These are phyloP conservation scores for Phytophthora constricta DNA, from an alignment of 352 stramenopile species.

Conservation along the genomic window DNA sequence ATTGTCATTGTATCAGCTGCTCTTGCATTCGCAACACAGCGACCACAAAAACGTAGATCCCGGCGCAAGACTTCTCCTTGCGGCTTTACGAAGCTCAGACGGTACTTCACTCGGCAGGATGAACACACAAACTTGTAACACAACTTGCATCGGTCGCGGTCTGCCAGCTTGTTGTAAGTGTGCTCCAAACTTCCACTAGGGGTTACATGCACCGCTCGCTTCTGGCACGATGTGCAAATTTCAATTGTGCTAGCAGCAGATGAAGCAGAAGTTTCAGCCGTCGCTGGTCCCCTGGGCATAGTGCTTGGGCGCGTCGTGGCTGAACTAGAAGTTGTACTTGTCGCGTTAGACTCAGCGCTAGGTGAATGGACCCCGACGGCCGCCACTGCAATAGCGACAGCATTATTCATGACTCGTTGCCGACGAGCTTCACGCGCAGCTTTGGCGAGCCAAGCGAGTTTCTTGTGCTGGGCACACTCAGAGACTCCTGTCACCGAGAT, in stretches of 20 bases:
- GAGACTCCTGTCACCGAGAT: slow-evolving; percentile 32
- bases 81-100: slow-evolving; percentile 34
- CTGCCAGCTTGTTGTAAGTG: slow-evolving; percentile 27
- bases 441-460: slow-evolving; percentile 38
- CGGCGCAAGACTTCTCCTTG: slow-evolving; percentile 27
- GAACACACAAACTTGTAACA: slow-evolving; percentile 44
- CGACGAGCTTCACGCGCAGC: slow-evolving; percentile 14
- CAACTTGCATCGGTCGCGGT: slow-evolving; percentile 33
- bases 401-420: slow-evolving; percentile 18
- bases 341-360: slow-evolving; percentile 21
- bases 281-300: background rate
- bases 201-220: slow-evolving; percentile 19
- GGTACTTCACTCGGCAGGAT: slow-evolving; percentile 36
- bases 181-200: slow-evolving; percentile 14
- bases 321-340: slow-evolving; percentile 31
- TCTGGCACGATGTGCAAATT: slow-evolving; percentile 40
- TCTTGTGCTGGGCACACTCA: slow-evolving; percentile 45
- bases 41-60: slow-evolving; percentile 34
- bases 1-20: slow-evolving; percentile 28
- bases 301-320: slow-evolving; percentile 31
- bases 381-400: slow-evolving; percentile 22
- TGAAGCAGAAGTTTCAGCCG: background rate
- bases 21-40: slow-evolving; percentile 31
- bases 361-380: slow-evolving; percentile 24
- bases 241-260: slow-evolving; percentile 6